Conservation (phyloP, 2,329 filamentous ascomycete genomes). For the Neobulgaria alba region DNA sequence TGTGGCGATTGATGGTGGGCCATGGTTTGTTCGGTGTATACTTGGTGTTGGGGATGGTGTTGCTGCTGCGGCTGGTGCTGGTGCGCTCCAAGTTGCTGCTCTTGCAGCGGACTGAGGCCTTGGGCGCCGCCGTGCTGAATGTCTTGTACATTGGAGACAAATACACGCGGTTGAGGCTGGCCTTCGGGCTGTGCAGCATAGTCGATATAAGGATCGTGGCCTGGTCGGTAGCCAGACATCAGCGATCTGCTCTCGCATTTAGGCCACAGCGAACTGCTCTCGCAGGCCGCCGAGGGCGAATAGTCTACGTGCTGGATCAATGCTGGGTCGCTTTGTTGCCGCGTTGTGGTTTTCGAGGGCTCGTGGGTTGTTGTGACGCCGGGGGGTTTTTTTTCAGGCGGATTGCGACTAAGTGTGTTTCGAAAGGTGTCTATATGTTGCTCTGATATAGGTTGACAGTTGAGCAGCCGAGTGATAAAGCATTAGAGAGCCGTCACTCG, state of each 20-base stretch:
- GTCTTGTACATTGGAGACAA: constrained; percentile 40
- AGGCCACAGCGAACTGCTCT: constrained; percentile 70
- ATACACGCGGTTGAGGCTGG: constrained; percentile 56
- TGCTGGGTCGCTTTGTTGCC: constrained; percentile 19
- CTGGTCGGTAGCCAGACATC: constrained; percentile 55
- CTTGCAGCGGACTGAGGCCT: constrained; percentile 24
- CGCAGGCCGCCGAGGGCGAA: constrained; percentile 58
- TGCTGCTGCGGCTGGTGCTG: constrained; percentile 38
- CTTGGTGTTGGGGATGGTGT: constrained; percentile 38
- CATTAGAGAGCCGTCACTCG: constrained; percentile 22
- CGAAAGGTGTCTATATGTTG: constrained; percentile 24
- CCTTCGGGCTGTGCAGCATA: constrained; percentile 61
- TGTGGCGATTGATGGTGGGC: constrained; percentile 39
- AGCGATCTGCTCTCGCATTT: constrained; percentile 66
- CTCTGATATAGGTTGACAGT: constrained; percentile 17
- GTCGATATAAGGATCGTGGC: constrained; percentile 58
- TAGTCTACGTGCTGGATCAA: constrained; percentile 29
- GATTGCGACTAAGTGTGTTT: constrained; percentile 22
- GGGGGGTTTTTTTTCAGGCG: constrained; percentile 22
- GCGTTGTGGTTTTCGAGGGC: constrained; percentile 24
- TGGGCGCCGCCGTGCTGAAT: constrained; percentile 27
- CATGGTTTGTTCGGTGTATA: constrained; percentile 49
- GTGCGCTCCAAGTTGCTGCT: constrained; percentile 34
- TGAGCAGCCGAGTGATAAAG: constrained; percentile 22
- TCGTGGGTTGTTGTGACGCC: constrained; percentile 19